phyloP scores from a whole-genome alignment of 208 protist species.

The Wallacemonas rigidus region DNA sequence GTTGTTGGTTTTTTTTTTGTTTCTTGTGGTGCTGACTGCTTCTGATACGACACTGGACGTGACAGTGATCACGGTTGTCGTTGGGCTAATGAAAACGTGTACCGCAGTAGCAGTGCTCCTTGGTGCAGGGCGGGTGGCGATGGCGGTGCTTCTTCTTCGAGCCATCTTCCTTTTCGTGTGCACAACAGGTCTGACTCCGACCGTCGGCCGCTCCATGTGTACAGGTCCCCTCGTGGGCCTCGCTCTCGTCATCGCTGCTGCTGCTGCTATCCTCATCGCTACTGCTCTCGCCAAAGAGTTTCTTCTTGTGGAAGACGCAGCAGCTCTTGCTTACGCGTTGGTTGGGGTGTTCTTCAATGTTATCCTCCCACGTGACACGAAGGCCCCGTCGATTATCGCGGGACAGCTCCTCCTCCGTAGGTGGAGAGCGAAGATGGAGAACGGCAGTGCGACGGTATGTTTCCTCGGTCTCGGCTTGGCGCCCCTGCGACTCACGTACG shows the following conservation, averaged over 20 bases:
- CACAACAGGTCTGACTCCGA: slow-evolving; percentile 2
- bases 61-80: not conserved
- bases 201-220: not conserved
- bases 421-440: slow-evolving; percentile 28
- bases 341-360: slow-evolving; percentile 51
- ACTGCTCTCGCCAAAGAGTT: slow-evolving; percentile 85
- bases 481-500: not conserved
- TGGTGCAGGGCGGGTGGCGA: slow-evolving; percentile 50
- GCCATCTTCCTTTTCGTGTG: slow-evolving; percentile 10
- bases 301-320: slow-evolving; percentile 90
- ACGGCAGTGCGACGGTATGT: slow-evolving; percentile 27
- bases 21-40: not conserved
- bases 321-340: slow-evolving; percentile 88
- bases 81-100: slow-evolving; percentile 62
- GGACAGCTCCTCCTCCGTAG: slow-evolving; percentile 14
- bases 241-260: slow-evolving; percentile 22
- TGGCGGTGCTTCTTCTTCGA: slow-evolving; percentile 13
- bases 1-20: not conserved
- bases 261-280: slow-evolving; percentile 54
- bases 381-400: slow-evolving; percentile 6
- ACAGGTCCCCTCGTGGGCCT: not conserved
- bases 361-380: slow-evolving; percentile 66
- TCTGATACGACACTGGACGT: no score
- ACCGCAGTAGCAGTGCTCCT: slow-evolving; percentile 73
- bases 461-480: slow-evolving; percentile 5